Evolutionary conservation across 305 asterid species (phyloP), one percentile per base, ranked within the genome.

Genomic region (Plantago lanceolata): DNA sequence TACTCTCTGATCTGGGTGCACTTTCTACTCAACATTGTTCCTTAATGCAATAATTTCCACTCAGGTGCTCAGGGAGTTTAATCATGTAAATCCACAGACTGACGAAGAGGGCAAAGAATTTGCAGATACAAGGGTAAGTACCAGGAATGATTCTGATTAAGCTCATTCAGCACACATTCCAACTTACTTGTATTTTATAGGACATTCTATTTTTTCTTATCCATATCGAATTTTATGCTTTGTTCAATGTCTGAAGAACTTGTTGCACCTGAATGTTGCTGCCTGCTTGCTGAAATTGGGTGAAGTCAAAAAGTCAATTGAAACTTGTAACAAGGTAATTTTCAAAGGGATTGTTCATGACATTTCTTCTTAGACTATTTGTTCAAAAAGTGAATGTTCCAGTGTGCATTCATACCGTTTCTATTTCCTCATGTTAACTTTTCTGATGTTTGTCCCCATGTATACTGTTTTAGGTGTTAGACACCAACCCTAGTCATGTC

Each of bases 61-160:
- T 37, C 83, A 93, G 97, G 94, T 93, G 69, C 92, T 93, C 60
- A 84, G 97, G 21, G 99, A 93, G 68, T 87, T 93, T 79, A 93
- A 93, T 76, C 99, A 93, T 66, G 97, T 93, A 19, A 84, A 93
- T 76, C 99, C 99, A 60, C 94, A 82, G 73, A 90, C 85, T 68
- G 99, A 93, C 31, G 96, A 85, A 2, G 99, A 93, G 74, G 97
- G 97, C 57, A 93, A 89, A 74, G 97, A 93, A 65, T 93, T 93
- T 78, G 67, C 97, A 17, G 76, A 87, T 68, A 78, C 88, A 60
- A 83, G 99, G 75, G 99, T 87, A 90, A 69, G 95, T 71, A 48
- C 54, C 71, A 12, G 21, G n/a, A 48, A 37, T 19, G 44, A 62
- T 57, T 68, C 57, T 60, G 65, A 56, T 60, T 61, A 33, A 35